Percentiles rank a stretch among this genome's conserved stretches.
Evolutionary conservation across 495 filamentous ascomycete species (phyloP).

Genomic region (Pseudomonodictys pantanalensis): DNA sequence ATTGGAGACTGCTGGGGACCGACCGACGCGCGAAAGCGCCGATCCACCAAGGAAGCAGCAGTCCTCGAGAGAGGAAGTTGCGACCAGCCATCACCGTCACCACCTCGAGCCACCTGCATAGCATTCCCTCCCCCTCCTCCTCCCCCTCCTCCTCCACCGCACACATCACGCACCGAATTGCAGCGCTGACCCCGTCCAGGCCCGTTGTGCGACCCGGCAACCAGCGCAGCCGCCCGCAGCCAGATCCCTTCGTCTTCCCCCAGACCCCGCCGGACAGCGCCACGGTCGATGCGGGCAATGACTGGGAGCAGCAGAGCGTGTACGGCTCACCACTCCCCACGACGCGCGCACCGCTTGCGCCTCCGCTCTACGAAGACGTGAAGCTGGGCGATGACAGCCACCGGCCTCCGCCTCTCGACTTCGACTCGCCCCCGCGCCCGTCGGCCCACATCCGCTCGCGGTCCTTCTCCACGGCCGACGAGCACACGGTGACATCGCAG

Average conservation of each 20-base stretch:
- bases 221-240: conserved; percentile 55
- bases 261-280: conserved; percentile 55
- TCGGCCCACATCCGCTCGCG: conserved; percentile 52
- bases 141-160: too few species aligned
- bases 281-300: conserved; percentile 47
- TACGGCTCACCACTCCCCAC: conserved; percentile 26
- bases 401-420: conserved; percentile 36
- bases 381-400: conserved; percentile 18
- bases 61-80: too few species aligned
- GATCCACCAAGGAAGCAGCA: too few species aligned
- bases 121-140: too few species aligned
- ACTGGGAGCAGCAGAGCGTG: conserved; percentile 52
- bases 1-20: too few species aligned
- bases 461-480: conserved; percentile 57
- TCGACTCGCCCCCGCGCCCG: conserved; percentile 31
- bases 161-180: not conserved
- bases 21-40: too few species aligned
- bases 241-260: conserved; percentile 56
- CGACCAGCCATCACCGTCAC: not conserved
- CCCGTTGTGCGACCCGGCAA: conserved; percentile 57
- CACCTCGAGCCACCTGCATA: not conserved
- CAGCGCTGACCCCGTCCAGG: conserved; percentile 41
- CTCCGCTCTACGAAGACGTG: conserved; percentile 13
- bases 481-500: conserved; percentile 43
- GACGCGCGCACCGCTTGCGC: conserved; percentile 5